Evolutionary conservation across 2,329 filamentous ascomycete genomes (phyloP).

Genomic region (Penicillium sp.): DNA sequence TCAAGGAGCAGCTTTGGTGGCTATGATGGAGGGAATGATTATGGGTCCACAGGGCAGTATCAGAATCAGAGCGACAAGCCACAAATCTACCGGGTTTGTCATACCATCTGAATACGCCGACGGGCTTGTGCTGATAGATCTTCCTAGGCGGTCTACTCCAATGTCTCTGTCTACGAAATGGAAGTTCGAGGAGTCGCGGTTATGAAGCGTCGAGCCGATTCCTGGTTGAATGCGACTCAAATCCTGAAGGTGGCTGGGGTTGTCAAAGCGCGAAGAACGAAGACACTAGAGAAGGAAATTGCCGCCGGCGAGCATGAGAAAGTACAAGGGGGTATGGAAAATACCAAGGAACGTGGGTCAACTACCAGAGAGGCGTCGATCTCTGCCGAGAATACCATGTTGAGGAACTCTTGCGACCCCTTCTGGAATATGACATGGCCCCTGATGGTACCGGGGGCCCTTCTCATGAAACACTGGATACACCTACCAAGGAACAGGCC

Average conservation of each 20-base stretch:
- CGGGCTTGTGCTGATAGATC: constrained; percentile 12
- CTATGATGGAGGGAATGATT: constrained; percentile 41
- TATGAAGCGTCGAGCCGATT: constrained; percentile 91
- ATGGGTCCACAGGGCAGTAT: constrained; percentile 34
- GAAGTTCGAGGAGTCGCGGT: constrained; percentile 88
- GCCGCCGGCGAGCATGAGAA: constrained; percentile 95
- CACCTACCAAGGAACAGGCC: constrained; percentile 95
- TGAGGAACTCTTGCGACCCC: constrained; percentile 44
- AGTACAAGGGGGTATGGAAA: constrained; percentile 98
- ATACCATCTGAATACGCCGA: constrained; percentile 1
- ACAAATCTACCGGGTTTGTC: constrained; percentile 47
- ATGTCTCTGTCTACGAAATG: constrained; percentile 97
- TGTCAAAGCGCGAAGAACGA: constrained; percentile 95
- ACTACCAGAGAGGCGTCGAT: constrained; percentile 83
- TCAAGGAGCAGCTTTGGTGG: constrained; percentile 35
- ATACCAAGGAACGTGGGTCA: constrained; percentile 98
- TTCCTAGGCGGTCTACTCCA: constrained; percentile 76
- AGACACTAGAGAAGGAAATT: constrained; percentile 97
- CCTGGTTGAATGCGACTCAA: constrained; percentile 96
- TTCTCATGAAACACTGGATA: constrained; percentile 74
- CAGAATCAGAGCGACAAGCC: constrained; percentile 38
- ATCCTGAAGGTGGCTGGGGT: constrained; percentile 96
- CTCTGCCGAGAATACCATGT: constrained; percentile 72
- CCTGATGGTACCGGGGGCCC: constrained; percentile 58
- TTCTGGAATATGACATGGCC: constrained; percentile 48